Conservation (phyloP, 1,284 basidiomycete species). For the Violaceomyces palustris region DNA sequence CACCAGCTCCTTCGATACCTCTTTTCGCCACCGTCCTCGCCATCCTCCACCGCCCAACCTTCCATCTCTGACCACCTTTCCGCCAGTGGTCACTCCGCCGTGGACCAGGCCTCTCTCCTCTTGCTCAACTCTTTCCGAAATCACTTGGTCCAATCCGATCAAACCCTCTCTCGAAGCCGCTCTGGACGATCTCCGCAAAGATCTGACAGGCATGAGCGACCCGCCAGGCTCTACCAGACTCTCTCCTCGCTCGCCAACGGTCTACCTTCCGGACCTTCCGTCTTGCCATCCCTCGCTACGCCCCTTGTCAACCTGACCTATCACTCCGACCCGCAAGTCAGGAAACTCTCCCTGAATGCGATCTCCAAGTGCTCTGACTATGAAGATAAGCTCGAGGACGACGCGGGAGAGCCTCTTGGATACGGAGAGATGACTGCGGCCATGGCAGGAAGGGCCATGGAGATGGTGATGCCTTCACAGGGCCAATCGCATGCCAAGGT, state of each 20-base stretch:
- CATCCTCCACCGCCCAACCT: neutral
- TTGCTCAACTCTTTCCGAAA: conserved; percentile 26
- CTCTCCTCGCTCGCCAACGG: conserved; percentile 12
- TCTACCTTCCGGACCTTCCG: conserved; percentile 7
- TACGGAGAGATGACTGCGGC: too few relatives aligned
- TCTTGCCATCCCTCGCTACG: conserved; percentile 16
- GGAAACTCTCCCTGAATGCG: conserved; percentile 10
- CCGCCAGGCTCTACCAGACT: too few relatives aligned
- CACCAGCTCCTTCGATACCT: conserved; percentile 14
- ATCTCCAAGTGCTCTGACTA: conserved; percentile 10
- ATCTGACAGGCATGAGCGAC: too few relatives aligned
- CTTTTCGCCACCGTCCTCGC: neutral
- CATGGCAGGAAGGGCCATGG: too few relatives aligned
- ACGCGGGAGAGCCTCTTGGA: too few relatives aligned
- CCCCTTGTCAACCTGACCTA: conserved; percentile 15
- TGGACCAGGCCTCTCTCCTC: conserved; percentile 9
- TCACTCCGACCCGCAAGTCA: conserved; percentile 9
- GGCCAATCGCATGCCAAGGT: too few relatives aligned
- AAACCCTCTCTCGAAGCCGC: neutral
- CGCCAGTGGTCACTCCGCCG: neutral
- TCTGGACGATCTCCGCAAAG: too few relatives aligned
- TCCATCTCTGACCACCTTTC: neutral
- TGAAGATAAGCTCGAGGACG: neutral
- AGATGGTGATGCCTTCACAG: too few relatives aligned
- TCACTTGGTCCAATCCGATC: conserved; percentile 6